Percentiles rank a stretch among this genome's conserved stretches.
Conservation (phyloP, 768 basidiomycete species). For the Pulveroboletus sp. region DNA sequence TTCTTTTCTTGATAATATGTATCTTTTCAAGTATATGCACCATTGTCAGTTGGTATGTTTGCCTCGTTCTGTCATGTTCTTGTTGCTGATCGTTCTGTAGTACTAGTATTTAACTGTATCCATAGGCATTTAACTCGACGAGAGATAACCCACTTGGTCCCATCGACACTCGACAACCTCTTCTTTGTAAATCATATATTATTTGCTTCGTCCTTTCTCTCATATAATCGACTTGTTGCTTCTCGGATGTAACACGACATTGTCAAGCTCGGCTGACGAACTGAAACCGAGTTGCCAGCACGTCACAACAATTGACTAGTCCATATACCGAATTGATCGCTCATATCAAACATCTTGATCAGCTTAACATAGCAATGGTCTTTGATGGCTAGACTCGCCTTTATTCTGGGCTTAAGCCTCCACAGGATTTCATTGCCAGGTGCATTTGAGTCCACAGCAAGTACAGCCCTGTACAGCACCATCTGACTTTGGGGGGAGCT, state of each 20-base stretch:
- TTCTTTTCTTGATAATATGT: not conserved
- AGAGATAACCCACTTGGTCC: not conserved
- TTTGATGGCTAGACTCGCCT: not conserved
- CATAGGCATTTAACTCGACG: not conserved
- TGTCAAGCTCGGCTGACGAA: not conserved
- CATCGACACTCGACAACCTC: too few relatives aligned
- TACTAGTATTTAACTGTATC: conserved; percentile 1
- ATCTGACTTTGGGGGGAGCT: not conserved
- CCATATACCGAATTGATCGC: not conserved
- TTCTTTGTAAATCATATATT: not conserved
- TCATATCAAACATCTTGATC: not conserved
- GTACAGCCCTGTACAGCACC: conserved; percentile 21
- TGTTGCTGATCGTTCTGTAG: not conserved
- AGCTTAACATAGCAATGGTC: not conserved
- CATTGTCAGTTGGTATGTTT: not conserved
- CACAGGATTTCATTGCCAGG: conserved; percentile 14
- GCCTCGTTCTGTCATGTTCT: not conserved
- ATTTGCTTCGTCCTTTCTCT: not conserved
- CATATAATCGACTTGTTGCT: not conserved
- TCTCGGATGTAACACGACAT: not conserved
- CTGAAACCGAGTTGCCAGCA: not conserved
- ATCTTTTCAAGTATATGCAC: too few relatives aligned
- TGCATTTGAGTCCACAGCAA: conserved; percentile 8
- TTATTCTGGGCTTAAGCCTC: not conserved
- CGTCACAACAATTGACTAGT: not conserved